Conservation (phyloP, 257 asterid genomes). For the Asclepias syriaca region DNA sequence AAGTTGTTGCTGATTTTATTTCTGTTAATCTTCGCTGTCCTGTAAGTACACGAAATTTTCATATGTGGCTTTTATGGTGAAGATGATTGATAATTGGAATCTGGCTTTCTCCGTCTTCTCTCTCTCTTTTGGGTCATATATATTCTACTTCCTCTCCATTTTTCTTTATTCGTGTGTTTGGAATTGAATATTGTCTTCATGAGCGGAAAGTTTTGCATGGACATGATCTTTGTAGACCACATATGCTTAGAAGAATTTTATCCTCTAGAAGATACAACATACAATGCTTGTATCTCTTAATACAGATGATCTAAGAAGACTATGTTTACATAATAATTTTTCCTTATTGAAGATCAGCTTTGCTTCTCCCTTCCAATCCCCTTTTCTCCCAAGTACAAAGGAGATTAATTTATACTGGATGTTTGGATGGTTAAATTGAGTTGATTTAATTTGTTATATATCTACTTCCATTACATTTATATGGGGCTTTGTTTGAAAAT, state of each 20-base stretch:
- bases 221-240: neutral
- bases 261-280: neutral
- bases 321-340: neutral
- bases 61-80: neutral
- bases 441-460: neutral
- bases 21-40: slow-evolving; percentile 98
- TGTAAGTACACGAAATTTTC: slow-evolving; percentile 46
- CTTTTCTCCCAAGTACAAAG: neutral
- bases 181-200: neutral
- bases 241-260: neutral
- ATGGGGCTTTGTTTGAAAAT: neutral
- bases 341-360: neutral
- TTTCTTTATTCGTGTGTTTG: neutral
- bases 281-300: neutral
- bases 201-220: neutral
- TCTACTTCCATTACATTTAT: neutral
- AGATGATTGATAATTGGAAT: neutral
- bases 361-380: neutral
- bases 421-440: neutral
- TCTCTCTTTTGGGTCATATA: no score
- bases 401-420: neutral
- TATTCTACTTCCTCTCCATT: no score
- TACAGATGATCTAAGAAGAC: neutral
- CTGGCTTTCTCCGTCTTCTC: neutral
- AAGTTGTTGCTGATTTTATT: slow-evolving; percentile 92